Conservation (phyloP, 1,284 basidiomycete genomes). For the Xerocomus nothofagi region DNA sequence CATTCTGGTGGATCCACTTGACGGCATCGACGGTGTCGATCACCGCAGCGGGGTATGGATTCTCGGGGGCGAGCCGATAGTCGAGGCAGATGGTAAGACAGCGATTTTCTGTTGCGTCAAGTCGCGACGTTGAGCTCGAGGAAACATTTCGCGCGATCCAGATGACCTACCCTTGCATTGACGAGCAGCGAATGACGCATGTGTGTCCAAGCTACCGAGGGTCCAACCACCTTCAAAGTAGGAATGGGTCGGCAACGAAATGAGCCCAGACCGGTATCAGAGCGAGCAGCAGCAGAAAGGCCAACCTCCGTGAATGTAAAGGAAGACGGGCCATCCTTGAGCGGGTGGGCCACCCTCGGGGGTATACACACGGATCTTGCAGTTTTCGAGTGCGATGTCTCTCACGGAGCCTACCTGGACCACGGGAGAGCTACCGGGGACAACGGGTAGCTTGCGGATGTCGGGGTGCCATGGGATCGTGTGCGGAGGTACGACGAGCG, state of each 20-base stretch:
- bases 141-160: background rate
- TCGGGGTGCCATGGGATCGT: conserved; percentile 59
- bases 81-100: conserved; percentile 63
- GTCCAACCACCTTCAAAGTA: conserved; percentile 66
- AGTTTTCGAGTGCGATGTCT: conserved; percentile 49
- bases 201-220: conserved; percentile 57
- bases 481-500: conserved; percentile 49
- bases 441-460: conserved; percentile 52
- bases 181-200: conserved; percentile 48
- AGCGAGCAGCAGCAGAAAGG: conserved; percentile 41
- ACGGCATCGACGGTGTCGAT: conserved; percentile 71
- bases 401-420: conserved; percentile 52
- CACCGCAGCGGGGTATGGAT: conserved; percentile 72
- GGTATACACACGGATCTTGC: conserved; percentile 55
- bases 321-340: conserved; percentile 17
- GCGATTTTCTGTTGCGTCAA: conserved; percentile 23
- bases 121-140: background rate
- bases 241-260: background rate
- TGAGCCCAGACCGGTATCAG: conserved; percentile 62
- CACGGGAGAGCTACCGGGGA: conserved; percentile 56
- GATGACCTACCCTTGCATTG: conserved; percentile 27
- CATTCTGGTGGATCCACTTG: conserved; percentile 57
- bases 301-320: conserved; percentile 21
- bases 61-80: conserved; percentile 75
- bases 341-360: conserved; percentile 45